Evolutionary conservation across 495 filamentous ascomycete genomes (phyloP).

Genomic region (Penicillium paradoxum): DNA sequence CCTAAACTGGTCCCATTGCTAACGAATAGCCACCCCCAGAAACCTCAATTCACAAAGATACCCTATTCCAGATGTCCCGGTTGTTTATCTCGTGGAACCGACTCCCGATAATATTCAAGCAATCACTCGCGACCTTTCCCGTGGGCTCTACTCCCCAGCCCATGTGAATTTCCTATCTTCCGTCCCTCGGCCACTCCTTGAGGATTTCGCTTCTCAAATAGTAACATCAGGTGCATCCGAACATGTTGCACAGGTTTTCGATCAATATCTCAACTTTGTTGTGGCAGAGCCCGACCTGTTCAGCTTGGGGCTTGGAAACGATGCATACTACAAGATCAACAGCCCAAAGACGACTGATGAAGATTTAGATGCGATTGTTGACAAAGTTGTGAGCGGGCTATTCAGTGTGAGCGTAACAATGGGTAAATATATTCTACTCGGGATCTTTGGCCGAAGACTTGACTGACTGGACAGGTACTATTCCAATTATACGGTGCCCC

Average conservation of each 20-base stretch:
- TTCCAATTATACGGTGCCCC: constrained; percentile 90
- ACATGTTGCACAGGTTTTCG: constrained; percentile 85
- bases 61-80: constrained; percentile 93
- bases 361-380: constrained; percentile 77
- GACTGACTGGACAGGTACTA: constrained; percentile 52
- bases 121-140: constrained; percentile 83
- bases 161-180: constrained; percentile 98
- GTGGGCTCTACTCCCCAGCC: constrained; percentile 84
- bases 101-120: constrained; percentile 70
- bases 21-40: constrained; percentile 35
- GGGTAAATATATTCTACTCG: constrained; percentile 50
- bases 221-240: constrained; percentile 79
- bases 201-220: constrained; percentile 90
- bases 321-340: constrained; percentile 93
- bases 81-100: constrained; percentile 92
- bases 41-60: constrained; percentile 79
- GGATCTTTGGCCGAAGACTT: not conserved
- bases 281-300: constrained; percentile 95
- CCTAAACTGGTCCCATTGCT: constrained; percentile 3
- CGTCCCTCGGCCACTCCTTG: constrained; percentile 83
- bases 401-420: constrained; percentile 97
- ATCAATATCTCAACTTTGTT: constrained; percentile 98
- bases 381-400: constrained; percentile 87
- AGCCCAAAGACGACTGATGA: constrained; percentile 87
- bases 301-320: constrained; percentile 80